These are phyloP conservation scores for Aspergillus pseudonomiae DNA, from an alignment of 2,329 filamentous ascomycete species.

Conservation along the genomic window DNA sequence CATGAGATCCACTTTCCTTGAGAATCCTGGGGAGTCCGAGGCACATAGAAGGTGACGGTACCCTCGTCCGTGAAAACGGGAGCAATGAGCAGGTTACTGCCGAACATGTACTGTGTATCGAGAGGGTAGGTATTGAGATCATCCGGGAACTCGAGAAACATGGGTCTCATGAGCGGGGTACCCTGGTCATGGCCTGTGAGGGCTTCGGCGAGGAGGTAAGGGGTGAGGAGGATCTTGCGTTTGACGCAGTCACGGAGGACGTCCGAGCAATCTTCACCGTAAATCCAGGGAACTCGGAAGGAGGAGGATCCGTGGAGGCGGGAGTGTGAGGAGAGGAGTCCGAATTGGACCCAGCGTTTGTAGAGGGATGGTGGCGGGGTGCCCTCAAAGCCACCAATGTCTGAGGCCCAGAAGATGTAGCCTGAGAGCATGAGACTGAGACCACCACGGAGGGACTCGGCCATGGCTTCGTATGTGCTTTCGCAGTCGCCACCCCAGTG, in stretches of 20 bases:
- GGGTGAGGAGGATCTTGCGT: slow-evolving; percentile 61
- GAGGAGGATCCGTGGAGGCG: slow-evolving; percentile 70
- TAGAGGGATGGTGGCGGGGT: slow-evolving; percentile 69
- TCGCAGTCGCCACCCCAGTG: slow-evolving; percentile 78
- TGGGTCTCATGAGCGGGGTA: slow-evolving; percentile 65
- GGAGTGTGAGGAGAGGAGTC: slow-evolving; percentile 70
- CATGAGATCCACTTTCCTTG: slow-evolving; percentile 53
- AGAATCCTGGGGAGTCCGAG: slow-evolving; percentile 52
- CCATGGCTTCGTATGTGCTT: slow-evolving; percentile 72
- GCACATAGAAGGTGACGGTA: slow-evolving; percentile 67
- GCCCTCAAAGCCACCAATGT: slow-evolving; percentile 74
- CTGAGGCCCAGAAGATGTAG: slow-evolving; percentile 70
- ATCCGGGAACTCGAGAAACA: slow-evolving; percentile 71
- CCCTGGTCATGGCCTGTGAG: slow-evolving; percentile 56
- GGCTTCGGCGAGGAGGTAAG: slow-evolving; percentile 60
- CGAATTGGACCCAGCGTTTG: slow-evolving; percentile 79
- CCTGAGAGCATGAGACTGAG: slow-evolving; percentile 66
- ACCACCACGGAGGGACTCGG: slow-evolving; percentile 69
- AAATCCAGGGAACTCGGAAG: slow-evolving; percentile 75
- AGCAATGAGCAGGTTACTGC: slow-evolving; percentile 64
- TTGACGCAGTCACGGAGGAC: slow-evolving; percentile 58
- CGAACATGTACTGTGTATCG: slow-evolving; percentile 76
- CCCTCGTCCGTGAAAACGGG: slow-evolving; percentile 67
- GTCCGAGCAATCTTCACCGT: slow-evolving; percentile 64
- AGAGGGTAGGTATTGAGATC: slow-evolving; percentile 70